phyloP scores from a whole-genome alignment of 257 asterid species.

The Przewalskia tangutica region DNA sequence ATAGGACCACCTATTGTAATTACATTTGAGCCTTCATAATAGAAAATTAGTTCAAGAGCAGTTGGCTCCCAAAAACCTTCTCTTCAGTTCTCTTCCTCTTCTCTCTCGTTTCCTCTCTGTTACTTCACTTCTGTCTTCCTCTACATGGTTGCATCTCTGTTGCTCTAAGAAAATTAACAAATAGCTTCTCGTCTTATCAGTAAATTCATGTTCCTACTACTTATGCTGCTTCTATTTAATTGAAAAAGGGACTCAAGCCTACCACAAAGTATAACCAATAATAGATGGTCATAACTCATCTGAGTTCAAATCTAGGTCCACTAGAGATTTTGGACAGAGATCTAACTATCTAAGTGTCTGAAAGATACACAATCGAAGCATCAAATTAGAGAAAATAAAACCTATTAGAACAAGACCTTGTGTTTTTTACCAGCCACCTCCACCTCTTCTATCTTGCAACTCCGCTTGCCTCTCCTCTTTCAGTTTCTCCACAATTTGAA shows the following conservation, averaged over 20 bases:
- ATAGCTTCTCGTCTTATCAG: not conserved
- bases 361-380: not conserved
- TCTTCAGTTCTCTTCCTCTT: no score
- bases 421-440: conserved; percentile 5
- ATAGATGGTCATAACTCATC: not conserved
- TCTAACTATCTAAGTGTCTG: not conserved
- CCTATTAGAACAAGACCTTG: not conserved
- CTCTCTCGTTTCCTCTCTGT: no score
- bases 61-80: no score
- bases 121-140: no score
- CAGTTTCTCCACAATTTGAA: conserved; percentile 29
- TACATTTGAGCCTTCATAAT: no score
- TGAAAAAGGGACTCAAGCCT: not conserved
- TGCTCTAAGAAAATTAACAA: no score
- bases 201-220: not conserved
- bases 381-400: not conserved
- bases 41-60: no score
- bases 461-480: conserved; percentile 31
- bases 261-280: not conserved
- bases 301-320: no score
- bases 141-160: no score
- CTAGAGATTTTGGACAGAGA: not conserved
- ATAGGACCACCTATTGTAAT: no score
- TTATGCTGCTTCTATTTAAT: not conserved
- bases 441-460: conserved; percentile 35